These are phyloP conservation scores for Corylus avellana DNA, from an alignment of 306 rosid species.

Conservation along the genomic window DNA sequence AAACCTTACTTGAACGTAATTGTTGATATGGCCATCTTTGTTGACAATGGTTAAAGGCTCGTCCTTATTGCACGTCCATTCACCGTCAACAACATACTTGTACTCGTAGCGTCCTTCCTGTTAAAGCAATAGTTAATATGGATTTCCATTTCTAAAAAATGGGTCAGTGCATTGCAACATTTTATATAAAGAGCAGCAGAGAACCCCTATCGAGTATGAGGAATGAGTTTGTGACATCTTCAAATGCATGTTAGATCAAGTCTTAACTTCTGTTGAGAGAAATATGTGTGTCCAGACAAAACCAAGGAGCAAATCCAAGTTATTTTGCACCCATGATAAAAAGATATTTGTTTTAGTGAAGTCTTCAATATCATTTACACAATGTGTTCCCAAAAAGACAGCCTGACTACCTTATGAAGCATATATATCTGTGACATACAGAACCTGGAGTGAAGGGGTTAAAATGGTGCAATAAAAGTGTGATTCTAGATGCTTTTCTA, in stretches of 20 bases:
- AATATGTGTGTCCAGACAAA: neutral
- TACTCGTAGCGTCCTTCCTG: slow-evolving; percentile 97
- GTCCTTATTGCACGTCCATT: slow-evolving; percentile 57
- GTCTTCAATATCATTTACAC: neutral
- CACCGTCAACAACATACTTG: slow-evolving; percentile 86
- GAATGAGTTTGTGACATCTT: neutral
- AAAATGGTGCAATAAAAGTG: neutral
- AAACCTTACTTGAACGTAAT: slow-evolving; percentile 65
- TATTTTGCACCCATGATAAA: neutral
- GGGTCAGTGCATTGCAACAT: slow-evolving; percentile 6
- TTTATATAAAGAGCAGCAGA: neutral
- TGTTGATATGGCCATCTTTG: slow-evolving; percentile 88
- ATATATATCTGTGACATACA: neutral
- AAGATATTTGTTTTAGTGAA: neutral
- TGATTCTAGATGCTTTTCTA: neutral
- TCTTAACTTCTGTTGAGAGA: neutral
- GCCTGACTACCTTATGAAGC: neutral
- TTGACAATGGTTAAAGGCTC: slow-evolving; percentile 62
- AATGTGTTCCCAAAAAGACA: neutral
- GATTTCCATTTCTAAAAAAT: slow-evolving; percentile 13
- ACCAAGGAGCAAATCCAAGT: neutral
- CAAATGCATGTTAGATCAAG: neutral
- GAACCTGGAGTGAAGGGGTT: neutral
- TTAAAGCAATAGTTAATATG: slow-evolving; percentile 2
- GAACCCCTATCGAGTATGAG: neutral